Base-by-base conservation (phyloP, 352 stramenopile genomes). In the Pythium dissimile region DNA sequence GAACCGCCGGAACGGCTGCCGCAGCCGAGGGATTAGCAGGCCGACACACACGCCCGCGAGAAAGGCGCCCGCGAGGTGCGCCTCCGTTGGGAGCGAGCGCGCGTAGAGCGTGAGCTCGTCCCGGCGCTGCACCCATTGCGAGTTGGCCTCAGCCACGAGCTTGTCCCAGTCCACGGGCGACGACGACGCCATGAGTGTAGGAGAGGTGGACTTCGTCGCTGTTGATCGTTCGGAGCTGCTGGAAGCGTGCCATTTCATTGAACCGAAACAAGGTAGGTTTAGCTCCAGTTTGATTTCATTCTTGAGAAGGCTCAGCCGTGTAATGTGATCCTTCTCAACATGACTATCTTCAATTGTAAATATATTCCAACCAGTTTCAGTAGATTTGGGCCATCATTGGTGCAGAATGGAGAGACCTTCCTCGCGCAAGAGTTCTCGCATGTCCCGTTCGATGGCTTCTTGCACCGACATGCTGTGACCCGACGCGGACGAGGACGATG, bases 1-100 rank as follows among this genome's bases (percentile, higher is more conserved):
- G 45, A 86, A 91, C 12, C 80, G 73, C 8, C 79, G 78, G 62
- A 93, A 91, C 10, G 79, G 75, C 58, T 77, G 79, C 18, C 72
- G 73, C 43, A 93, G 55, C 44, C 67, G 64, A 0, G 83, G 77
- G 18, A 89, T 55, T 24, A 84, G 34, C 31, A 91, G 62, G 0
- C 80, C 83, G 5, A 90, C 46, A 35, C 72, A 70, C 8, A 92
- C 21, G 5, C 83, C 83, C 9, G 72, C 51, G 13, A 72, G 63
- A 50, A 92, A 90, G 20, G 79, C 80, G 26, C 67, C 58, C 26
- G 73, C 46, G 13, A 88, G 47, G 15, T 77, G 66, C 15, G 71
- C 62, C 23, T 80, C 63, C 2, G 46, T 58, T 1, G 77, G 77
- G 12, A 85, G 63, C 16, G 65, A 48, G 21, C 72, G 50, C 24